Percentiles rank a stretch among this genome's conserved stretches.
Evolutionary conservation across 805 yeast species (phyloP).

Genomic region (Wickerhamomyces strasburgensis): DNA sequence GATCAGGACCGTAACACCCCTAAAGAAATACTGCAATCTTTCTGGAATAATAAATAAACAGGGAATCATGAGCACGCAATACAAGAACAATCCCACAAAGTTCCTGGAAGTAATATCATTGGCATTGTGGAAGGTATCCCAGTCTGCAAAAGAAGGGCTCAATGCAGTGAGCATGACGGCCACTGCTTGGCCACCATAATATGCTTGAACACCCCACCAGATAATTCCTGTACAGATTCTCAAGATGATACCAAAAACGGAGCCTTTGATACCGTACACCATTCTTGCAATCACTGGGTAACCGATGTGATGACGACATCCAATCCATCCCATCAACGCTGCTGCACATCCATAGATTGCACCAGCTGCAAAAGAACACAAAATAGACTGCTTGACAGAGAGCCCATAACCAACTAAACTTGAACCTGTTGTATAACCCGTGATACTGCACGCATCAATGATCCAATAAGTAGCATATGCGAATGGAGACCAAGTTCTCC

Average conservation of each 20-base stretch:
- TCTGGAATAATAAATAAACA: conserved; percentile 29
- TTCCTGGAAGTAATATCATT: conserved; percentile 35
- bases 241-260: conserved; percentile 31
- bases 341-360: conserved; percentile 26
- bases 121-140: conserved; percentile 26
- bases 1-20: conserved; percentile 23
- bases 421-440: conserved; percentile 34
- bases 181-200: conserved; percentile 33
- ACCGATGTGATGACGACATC: conserved; percentile 32
- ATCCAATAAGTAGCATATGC: conserved; percentile 34
- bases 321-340: conserved; percentile 23
- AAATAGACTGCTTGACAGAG: conserved; percentile 26
- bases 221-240: conserved; percentile 33
- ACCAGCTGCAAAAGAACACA: conserved; percentile 24
- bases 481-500: conserved; percentile 34
- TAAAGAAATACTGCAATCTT: conserved; percentile 24
- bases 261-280: conserved; percentile 33
- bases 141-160: conserved; percentile 19
- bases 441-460: conserved; percentile 31
- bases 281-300: conserved; percentile 34
- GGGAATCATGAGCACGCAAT: conserved; percentile 30
- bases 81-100: conserved; percentile 35
- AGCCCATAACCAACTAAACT: conserved; percentile 26
- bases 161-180: conserved; percentile 28
- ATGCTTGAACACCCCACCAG: conserved; percentile 36